Base-by-base conservation (phyloP, 1,284 basidiomycete genomes). In the Ceratobasidium sp. region DNA sequence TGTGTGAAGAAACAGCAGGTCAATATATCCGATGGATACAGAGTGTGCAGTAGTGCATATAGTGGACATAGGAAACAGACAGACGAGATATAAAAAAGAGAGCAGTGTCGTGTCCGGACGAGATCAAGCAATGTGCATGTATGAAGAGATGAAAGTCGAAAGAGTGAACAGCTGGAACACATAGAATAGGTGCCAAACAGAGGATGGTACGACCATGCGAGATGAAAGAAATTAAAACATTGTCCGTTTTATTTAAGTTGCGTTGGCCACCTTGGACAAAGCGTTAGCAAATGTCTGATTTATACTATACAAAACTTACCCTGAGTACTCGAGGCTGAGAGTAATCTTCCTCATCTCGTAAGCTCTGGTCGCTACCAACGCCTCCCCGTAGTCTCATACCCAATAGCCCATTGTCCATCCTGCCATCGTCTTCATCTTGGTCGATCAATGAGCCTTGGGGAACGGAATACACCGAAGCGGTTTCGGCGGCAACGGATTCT, bases 301-400 rank as follows among this genome's bases (percentile, higher is more conserved):
- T 9, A 5, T 21, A 26, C 18, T 16, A 5, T 43, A 12, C 2
- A 18, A 21, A 14, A 74, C 73, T 57, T 26, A 74, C 73, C 59
- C 60, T 64, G 30, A 74, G 41, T 55, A 74, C 73, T 36, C 61
- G 72, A 10, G 16, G 23, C 4, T 69, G 58, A 52, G 73, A 65
- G 43, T 74, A 74, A 45, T 74, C 73, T 32, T 72, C 70, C 18
- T 74, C 50, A 28, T 74, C 73, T 57, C 70, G 58, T 36, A 74
- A 53, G 53, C 57, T 61, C 32, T 53, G 36, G 16, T 61, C 71
- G 28, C 69, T 72, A 18, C 73, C 73, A 39, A 74, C 43, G 28
- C 73, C 71, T 18, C 71, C 73, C 46, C 62, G 70, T 21, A 59
- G 52, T 12, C 65, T 50, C 55, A 69, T 69, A n/a, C 57, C 59